Conservation (phyloP, 768 basidiomycete genomes). For the Suillus spraguei region DNA sequence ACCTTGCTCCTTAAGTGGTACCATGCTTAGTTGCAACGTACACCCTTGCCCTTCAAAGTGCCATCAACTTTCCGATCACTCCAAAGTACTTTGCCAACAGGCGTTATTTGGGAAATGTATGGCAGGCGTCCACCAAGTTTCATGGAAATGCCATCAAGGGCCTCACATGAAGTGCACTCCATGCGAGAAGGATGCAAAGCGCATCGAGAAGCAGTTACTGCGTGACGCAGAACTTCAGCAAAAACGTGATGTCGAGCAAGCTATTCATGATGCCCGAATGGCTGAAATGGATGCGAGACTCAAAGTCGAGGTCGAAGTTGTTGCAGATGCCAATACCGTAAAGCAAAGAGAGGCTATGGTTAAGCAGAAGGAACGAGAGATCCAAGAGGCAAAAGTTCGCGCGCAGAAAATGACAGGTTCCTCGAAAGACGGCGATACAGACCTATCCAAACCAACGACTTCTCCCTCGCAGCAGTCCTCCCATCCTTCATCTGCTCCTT, state of each 20-base stretch:
- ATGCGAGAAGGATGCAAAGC: constrained; percentile 44
- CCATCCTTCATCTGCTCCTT: not conserved
- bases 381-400: constrained; percentile 30
- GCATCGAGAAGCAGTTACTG: constrained; percentile 38
- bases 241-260: constrained; percentile 44
- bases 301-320: constrained; percentile 27
- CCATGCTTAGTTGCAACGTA: constrained; percentile 45
- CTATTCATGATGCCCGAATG: constrained; percentile 38
- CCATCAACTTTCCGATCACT: constrained; percentile 57
- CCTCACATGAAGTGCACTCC: constrained; percentile 38
- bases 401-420: not conserved
- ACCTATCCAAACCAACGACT: not conserved
- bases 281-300: constrained; percentile 43
- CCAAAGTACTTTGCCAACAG: constrained; percentile 48
- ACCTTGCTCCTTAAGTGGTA: constrained; percentile 37
- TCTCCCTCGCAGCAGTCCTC: not conserved
- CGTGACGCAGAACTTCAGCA: constrained; percentile 39
- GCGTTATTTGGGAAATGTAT: constrained; percentile 40
- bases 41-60: constrained; percentile 62
- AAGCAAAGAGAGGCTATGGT: constrained; percentile 37
- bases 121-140: constrained; percentile 41
- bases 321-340: constrained; percentile 36
- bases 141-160: constrained; percentile 42
- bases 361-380: constrained; percentile 43
- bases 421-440: not conserved